Evolutionary conservation across 257 asterid species (phyloP).

Genomic region (Nicotiana tomentosiformis): DNA sequence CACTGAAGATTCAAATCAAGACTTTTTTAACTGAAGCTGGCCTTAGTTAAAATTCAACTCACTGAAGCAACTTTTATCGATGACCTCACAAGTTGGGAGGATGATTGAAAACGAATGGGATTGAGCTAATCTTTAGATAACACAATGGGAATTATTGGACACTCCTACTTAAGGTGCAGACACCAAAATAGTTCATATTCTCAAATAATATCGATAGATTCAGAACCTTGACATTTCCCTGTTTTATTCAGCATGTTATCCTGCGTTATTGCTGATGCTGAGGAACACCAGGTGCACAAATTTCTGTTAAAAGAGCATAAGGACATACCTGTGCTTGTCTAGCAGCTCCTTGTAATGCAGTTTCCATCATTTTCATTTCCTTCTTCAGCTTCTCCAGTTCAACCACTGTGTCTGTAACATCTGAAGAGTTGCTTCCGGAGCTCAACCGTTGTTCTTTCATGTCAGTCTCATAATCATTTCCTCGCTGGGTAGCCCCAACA

Average conservation of each 20-base stretch:
- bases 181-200: neutral
- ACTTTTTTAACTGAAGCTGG: neutral
- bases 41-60: neutral
- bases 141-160: neutral
- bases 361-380: constrained; percentile 94
- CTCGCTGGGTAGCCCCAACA: constrained; percentile 29
- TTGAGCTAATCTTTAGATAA: constrained; percentile 3
- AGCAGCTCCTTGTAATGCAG: constrained; percentile 93
- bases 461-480: constrained; percentile 28
- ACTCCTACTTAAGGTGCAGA: neutral
- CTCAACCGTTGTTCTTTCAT: constrained; percentile 28
- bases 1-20: neutral
- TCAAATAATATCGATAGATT: neutral
- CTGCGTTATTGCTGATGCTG: neutral
- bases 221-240: neutral
- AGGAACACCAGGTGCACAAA: constrained; percentile 6
- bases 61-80: neutral
- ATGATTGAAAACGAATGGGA: neutral
- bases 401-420: constrained; percentile 35
- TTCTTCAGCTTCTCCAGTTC: constrained; percentile 74
- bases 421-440: constrained; percentile 37
- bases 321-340: constrained; percentile 89
- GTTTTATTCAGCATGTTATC: neutral
- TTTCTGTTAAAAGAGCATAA: neutral
- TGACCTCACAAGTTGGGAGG: constrained; percentile 2